Evolutionary conservation across 2,329 filamentous ascomycete species (phyloP), one percentile per base, ranked within the genome.

Genomic region (Teratosphaeria gauchensis): DNA sequence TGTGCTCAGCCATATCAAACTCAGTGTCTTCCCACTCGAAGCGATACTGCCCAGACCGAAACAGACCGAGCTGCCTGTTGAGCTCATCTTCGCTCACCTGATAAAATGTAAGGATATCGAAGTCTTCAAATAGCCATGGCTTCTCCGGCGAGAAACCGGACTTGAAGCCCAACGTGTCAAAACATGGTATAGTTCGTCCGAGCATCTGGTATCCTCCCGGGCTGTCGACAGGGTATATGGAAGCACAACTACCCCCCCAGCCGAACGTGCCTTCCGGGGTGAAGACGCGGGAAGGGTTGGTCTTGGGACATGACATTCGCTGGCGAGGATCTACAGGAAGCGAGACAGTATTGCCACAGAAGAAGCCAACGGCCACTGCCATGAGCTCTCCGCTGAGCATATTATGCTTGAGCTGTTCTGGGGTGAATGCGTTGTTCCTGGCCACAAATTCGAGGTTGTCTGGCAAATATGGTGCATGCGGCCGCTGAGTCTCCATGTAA

Each of bases 401-500:
- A 53, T 82, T 80, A 2, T 79, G 72, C 51, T 79, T 75, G 3
- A 83, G 71, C 59, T 82, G 76, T 51, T 78, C 72, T 0, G 74
- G 68, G 2, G 75, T 72, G 59, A 83, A 77, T 3, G 78, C 80
- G 62, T 83, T 83, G 67, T 81, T 82, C 62, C 77, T 77, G 1
- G 80, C 79, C 0, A 77, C 74, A 58, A 86, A 87, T 0, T 80
- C 75, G 48, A 85, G 75, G 57, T 86, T 86, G 63, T 83, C 81
- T 0, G 84, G 84, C 0, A 87, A 74, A 66, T 84, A 87, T 0
- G 82, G 78, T 0, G 84, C 84, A 54, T 83, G 78, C 1, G 80
- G 77, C 6, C 84, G 77, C 61, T 85, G 83, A 0, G 83, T 86
- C 28, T 81, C 80, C 66, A 80, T 80, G 69, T 87, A 87, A 3